phyloP scores from a whole-genome alignment of 2,329 filamentous ascomycete species.

The Trichophyton mentagrophytes region DNA sequence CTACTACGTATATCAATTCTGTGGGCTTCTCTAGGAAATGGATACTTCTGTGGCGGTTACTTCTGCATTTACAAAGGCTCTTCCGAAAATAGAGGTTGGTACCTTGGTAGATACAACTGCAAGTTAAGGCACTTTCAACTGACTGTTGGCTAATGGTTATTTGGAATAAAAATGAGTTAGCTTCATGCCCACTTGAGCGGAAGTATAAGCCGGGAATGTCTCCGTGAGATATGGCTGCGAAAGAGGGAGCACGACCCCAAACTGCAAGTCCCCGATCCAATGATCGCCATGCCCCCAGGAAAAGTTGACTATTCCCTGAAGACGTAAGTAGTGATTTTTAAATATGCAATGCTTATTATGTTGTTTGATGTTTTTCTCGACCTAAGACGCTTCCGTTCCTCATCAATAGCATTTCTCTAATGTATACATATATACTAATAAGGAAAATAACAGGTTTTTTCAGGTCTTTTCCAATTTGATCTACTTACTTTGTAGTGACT shows the following conservation, averaged over 20 bases:
- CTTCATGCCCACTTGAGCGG: conserved; percentile 71
- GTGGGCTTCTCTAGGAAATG: conserved; percentile 13
- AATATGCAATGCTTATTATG: no score
- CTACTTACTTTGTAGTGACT: conserved; percentile 58
- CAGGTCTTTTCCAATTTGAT: conserved; percentile 68
- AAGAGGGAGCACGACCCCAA: conserved; percentile 42
- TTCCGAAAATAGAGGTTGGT: conserved; percentile 28
- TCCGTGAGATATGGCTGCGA: conserved; percentile 59
- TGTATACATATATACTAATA: neutral
- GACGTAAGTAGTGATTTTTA: conserved; percentile 35
- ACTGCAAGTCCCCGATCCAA: conserved; percentile 52
- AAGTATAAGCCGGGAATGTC: conserved; percentile 58
- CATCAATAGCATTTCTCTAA: neutral
- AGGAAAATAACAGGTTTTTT: conserved; percentile 48
- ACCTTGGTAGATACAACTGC: neutral
- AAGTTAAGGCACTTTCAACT: no score
- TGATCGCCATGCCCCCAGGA: conserved; percentile 54
- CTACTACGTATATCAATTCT: neutral
- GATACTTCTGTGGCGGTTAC: conserved; percentile 19
- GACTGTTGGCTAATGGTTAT: neutral
- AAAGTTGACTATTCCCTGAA: conserved; percentile 59
- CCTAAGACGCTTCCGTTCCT: neutral
- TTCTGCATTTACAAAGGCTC: conserved; percentile 20
- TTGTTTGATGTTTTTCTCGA: neutral
- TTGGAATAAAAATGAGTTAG: conserved; percentile 28